Base-by-base conservation (phyloP, 192 early-diverging fungal genomes). In the Irineochytrium annulatum region DNA sequence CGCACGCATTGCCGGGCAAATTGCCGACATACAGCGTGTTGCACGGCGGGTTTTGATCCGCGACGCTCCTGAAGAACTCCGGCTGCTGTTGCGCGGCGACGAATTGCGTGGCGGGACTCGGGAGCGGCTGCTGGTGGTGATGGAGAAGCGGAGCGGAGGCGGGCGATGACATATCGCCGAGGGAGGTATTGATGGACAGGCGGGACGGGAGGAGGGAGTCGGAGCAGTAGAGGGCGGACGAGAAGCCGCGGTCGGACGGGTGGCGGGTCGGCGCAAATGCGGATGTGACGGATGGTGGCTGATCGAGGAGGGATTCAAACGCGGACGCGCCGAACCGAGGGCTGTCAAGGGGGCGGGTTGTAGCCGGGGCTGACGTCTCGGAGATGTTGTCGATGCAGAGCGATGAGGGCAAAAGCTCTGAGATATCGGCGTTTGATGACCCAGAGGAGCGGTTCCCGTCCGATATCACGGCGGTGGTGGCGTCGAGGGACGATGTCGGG, bases 21-120 rank as follows among this genome's bases (percentile, higher is more conserved):
- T 98, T 98, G 29, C 95, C 95, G 27, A 98, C 93, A 63, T 98
- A 98, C n/a, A 98, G 76, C 3, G 95, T 98, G 70, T 98, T 98
- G 79, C 95, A 98, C 1, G 95, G 95, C 35, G 94, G 95, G 69
- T 98, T 98, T 71, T 96, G 94, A 74, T 98, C 94, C 33, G 77
- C 81, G 19, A 76, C 62, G 34, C 43, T 54, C 20, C 62, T 51
- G 68, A 55, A 62, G 3, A 56, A 61, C 28, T 32, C 49, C 4
- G 43, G 58, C 37, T 33, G 51, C 33, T 46, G 67, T 48, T 43
- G 60, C 32, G 16, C 55, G 8, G 45, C 29, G 11, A 30, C 26
- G 28, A 51, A 52, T 41, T 57, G 55, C 4, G 62, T 62, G 43
- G 41, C 22, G 5, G 41, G 35, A 13, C 30, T 20, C 3, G 37